Evolutionary conservation across 148 eudicot species (phyloP), one percentile per base, ranked within the genome.

Genomic region (Fagopyrum tataricum): DNA sequence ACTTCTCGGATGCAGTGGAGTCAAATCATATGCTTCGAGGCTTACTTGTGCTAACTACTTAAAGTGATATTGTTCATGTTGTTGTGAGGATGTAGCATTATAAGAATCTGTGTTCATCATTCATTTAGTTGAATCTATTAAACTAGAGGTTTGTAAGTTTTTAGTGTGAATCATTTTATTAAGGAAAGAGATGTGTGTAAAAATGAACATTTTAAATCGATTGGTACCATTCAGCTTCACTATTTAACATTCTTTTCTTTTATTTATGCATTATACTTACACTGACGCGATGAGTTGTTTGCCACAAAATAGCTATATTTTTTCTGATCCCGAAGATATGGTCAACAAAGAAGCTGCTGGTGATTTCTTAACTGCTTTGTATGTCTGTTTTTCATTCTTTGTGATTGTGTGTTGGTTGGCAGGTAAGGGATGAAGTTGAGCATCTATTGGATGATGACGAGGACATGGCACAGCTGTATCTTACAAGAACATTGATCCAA

Each of bases 361-460:
- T 26, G 14, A 10, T 9, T 62, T 13, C 40, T 62, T 26, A 31
- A 31, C 37, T 62, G 13, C 67, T 62, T 13, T 5, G 14, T 37
- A 18, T 55, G 2, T 1, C 15, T 64, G 8, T 5, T 11, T 64
- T 6, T 64, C 68, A 13, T 37, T 12, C 15, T 37, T 7, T 31
- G 18, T 70, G 72, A 41, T 42, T 68, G 49, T 14, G 23, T 70
- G 26, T 70, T 87, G 71, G 26, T 70, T 87, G 73, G 18, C 78
- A 94, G 98, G 97, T 91, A 59, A 83, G 97, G 78, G 98, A 94
- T 89, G 98, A 94, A 88, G 88, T 94, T 75, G 98, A 91, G 83
- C 98, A 94, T 81, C 96, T 94, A 51, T 83, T 94, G 81, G 98
- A 94, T 81, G 98, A 94, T 74, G 86, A 91, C 55, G 96, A 94